phyloP scores from a whole-genome alignment of 2,329 filamentous ascomycete species.

The Stenocarpella maydis region DNA sequence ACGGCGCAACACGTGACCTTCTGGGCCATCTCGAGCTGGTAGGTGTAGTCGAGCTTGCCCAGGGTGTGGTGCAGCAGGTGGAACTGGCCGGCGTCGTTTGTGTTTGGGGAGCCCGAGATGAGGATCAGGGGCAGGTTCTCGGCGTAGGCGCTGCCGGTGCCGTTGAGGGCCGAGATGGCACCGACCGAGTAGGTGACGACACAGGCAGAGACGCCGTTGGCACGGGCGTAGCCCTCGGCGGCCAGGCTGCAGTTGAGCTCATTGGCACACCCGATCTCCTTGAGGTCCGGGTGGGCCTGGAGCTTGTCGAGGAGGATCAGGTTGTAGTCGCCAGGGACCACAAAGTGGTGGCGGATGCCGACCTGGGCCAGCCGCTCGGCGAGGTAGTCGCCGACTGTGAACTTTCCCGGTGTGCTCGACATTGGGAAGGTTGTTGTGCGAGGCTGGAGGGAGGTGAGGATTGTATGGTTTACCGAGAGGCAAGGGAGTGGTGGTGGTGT shows the following conservation, averaged over 20 bases:
- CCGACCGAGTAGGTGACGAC: constrained; percentile 43
- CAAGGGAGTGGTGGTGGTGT: background rate
- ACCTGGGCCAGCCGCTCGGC: constrained; percentile 41
- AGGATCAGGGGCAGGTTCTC: constrained; percentile 42
- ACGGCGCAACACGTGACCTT: constrained; percentile 45
- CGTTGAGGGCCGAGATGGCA: constrained; percentile 41
- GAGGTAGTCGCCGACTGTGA: constrained; percentile 43
- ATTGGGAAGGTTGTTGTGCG: constrained; percentile 24
- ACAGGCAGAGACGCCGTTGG: constrained; percentile 41
- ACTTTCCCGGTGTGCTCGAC: constrained; percentile 32
- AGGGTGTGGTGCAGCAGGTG: constrained; percentile 44
- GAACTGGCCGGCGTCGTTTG: constrained; percentile 40
- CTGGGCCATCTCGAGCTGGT: constrained; percentile 44
- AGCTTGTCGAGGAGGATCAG: constrained; percentile 44
- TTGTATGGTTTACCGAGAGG: background rate
- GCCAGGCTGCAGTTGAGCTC: constrained; percentile 44
- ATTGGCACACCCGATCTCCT: constrained; percentile 42
- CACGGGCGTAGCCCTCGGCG: constrained; percentile 43
- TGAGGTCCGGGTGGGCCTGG: constrained; percentile 39
- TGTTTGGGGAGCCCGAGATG: constrained; percentile 41
- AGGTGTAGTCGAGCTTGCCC: constrained; percentile 41
- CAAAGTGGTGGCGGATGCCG: constrained; percentile 41
- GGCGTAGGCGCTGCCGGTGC: constrained; percentile 42
- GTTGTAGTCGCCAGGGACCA: constrained; percentile 44
- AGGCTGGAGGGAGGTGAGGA: background rate